Conservation (phyloP, 2,329 filamentous ascomycete genomes). For the Xylaria sp. region DNA sequence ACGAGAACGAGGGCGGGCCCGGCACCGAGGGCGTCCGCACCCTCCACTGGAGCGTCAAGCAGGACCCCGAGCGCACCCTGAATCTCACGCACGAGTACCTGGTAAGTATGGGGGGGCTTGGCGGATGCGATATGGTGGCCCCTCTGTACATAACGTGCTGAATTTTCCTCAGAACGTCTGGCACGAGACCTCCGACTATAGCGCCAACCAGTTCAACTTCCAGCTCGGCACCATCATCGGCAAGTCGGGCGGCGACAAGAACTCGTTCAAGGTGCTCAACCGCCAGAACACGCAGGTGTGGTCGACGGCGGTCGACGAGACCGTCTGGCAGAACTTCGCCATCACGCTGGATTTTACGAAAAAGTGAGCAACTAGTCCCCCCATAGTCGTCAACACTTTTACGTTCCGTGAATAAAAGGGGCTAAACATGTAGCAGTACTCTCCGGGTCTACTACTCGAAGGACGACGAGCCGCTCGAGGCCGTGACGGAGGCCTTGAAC, state of each 20-base stretch:
- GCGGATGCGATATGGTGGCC: no score
- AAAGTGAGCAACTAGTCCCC: constrained; percentile 49
- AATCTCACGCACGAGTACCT: constrained; percentile 40
- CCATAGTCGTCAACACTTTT: neutral
- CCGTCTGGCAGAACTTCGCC: constrained; percentile 64
- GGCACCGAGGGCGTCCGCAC: constrained; percentile 38
- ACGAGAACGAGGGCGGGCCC: constrained; percentile 44
- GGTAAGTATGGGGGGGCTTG: constrained; percentile 14
- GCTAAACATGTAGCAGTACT: constrained; percentile 43
- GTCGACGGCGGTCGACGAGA: constrained; percentile 46
- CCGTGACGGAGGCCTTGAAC: constrained; percentile 47
- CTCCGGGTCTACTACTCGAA: constrained; percentile 60
- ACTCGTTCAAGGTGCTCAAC: constrained; percentile 47
- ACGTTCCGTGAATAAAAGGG: neutral
- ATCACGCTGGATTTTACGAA: constrained; percentile 56
- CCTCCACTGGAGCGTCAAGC: constrained; percentile 37
- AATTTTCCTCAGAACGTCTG: constrained; percentile 38
- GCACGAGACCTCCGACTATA: constrained; percentile 35
- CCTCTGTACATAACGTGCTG: neutral
- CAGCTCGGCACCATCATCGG: constrained; percentile 40
- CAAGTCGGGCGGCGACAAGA: constrained; percentile 38
- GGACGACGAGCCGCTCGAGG: constrained; percentile 47
- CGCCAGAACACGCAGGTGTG: constrained; percentile 44
- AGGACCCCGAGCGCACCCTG: constrained; percentile 32
- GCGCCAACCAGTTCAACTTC: constrained; percentile 41